Evolutionary conservation across 441 rosid genomes (phyloP).

Genomic region (Lepidium campestre): DNA sequence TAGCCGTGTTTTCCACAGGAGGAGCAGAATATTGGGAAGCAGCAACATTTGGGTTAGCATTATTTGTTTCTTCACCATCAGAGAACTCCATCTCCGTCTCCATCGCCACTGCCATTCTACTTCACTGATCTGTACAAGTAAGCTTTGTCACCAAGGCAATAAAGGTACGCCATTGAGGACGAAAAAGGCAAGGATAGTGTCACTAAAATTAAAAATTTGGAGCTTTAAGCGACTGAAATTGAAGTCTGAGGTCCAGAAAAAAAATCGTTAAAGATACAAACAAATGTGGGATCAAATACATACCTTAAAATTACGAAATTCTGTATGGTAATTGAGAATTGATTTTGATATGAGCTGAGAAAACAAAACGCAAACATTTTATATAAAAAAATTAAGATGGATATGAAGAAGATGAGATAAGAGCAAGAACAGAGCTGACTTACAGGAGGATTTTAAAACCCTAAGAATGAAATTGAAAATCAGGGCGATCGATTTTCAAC

Average conservation of each 20-base stretch:
- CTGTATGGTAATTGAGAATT: not conserved
- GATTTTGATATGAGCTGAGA: not conserved
- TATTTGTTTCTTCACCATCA: constrained; percentile 13
- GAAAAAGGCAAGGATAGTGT: not conserved
- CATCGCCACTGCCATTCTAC: constrained; percentile 16
- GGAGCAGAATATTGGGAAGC: not conserved
- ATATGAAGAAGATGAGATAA: not conserved
- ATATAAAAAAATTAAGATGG: not conserved
- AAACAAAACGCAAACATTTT: too few relatives aligned
- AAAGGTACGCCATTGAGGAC: not conserved
- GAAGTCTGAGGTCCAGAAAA: not conserved
- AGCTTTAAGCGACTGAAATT: not conserved
- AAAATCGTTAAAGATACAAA: not conserved
- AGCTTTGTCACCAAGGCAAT: not conserved
- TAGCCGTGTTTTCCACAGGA: not conserved
- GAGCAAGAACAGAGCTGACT: constrained; percentile 4
- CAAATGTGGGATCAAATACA: constrained; percentile 4
- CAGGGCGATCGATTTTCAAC: not conserved
- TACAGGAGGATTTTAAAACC: constrained; percentile 12
- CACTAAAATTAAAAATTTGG: not conserved
- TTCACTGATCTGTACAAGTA: not conserved
- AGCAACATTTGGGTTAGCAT: not conserved
- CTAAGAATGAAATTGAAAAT: not conserved
- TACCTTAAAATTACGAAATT: not conserved
- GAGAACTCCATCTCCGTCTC: constrained; percentile 30